Evolutionary conservation across 495 filamentous ascomycete species (phyloP), one percentile per base, ranked within the genome.

Genomic region (Pseudevernia furfuracea): DNA sequence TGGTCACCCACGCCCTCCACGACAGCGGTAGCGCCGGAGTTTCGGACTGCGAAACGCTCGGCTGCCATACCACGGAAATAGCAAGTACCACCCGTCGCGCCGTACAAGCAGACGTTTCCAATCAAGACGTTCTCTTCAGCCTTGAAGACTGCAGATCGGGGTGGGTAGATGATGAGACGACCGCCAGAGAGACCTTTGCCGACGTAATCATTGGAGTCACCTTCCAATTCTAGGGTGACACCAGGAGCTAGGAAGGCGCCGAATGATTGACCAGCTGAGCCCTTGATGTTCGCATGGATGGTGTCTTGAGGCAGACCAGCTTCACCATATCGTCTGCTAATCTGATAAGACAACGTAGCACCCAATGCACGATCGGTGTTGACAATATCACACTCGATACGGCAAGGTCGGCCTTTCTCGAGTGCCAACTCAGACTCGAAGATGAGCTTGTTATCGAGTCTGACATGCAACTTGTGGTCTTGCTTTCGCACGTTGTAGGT

Each of bases 401-500:
- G 84, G 68, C 90, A 92, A 4, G 95, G 94, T 36, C 97, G 82
- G 19, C 94, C 94, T 80, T 96, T 97, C 76, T 97, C 93, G 19
- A 99, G 82, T 43, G 94, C 96, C 72, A 96, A 82, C 79, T 99
- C 94, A 30, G 94, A 94, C 75, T 99, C 94, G 19, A 92, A 91
- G 70, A 99, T 97, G 59, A 99, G 83, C 80, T 97, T 97, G 80
- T 99, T 99, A 74, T 99, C 94, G 7, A 99, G 85, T 69, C 94
- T 91, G 64, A 90, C 87, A 75, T 97, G 92, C 41, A 99, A 85
- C 65, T 85, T 83, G 70, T 99, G 94, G 70, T 99, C 94, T 76
- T 99, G 94, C 82, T 96, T 97, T 74, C 94, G 89, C 59, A 97
- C 94, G 70, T 99, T 97, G 86, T 96, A 97, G 9, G 93, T 97